Evolutionary conservation across 805 yeast genomes (phyloP), one percentile per base, ranked within the genome.

Genomic region (Starmerella bombi): DNA sequence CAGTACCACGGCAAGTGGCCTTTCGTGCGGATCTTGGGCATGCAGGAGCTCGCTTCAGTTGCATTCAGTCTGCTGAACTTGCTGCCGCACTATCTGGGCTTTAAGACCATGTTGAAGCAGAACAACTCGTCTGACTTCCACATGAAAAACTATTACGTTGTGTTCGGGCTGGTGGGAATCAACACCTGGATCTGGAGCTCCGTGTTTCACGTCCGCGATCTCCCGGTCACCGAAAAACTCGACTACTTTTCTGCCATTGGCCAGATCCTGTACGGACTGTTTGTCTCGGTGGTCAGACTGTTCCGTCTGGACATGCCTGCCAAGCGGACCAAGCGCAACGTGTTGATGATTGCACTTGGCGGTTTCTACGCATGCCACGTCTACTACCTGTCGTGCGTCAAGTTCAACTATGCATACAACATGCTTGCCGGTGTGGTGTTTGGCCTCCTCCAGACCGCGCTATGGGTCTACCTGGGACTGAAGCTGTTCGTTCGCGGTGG

Each of bases 1-100:
- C 98, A 91, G 58, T 91, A 83, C 61, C 95, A 91, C 59, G 98
- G 98, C 0, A 91, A 91, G 62, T 91, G 98, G 98, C 97, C 97
- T 2, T 91, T 91, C 54, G 46, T 65, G 15, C 67, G 98, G 37
- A 55, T 80, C 0, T 60, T 69, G n/a, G 93, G 93, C 0, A 64
- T 80, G 10, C 98, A 91, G 59, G 98, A 91, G 57, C 62, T 84
- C 0, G 81, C 77, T 19, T 78, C 93, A 12, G 75, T 80, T 1
- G 17, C 84, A 1, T 88, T 91, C 58, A 80, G 94, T n/a, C 52
- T 80, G 4, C 67, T 72, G 18, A 80, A 80, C 53, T 71, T 76
- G 45, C 42, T 75, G 12, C 82, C 88, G 2, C 88, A 83, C 55
- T 72, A 41, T 27, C 7, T 38, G 9, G 67, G 66, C 59, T 52